Conservation (phyloP, 2,329 filamentous ascomycete genomes). For the Sarocladium brachiariae region DNA sequence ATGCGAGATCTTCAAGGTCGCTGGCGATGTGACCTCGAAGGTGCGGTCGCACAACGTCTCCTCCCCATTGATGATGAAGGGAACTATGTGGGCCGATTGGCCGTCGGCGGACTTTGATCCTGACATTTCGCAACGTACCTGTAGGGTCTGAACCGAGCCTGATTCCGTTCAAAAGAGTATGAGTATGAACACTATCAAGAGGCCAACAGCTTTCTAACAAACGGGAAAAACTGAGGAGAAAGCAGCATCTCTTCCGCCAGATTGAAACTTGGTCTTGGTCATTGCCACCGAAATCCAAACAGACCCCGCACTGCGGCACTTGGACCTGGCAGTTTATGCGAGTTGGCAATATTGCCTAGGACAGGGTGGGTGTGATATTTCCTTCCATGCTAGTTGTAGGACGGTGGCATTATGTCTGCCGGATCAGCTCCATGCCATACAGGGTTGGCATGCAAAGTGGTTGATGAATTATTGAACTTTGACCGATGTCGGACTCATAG, state of each 20-base stretch:
- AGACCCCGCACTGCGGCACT: slow-evolving; percentile 2
- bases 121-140: not conserved
- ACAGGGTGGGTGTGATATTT: not conserved
- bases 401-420: too few relatives aligned
- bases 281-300: not conserved
- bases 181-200: not conserved
- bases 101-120: not conserved
- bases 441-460: not conserved
- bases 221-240: not conserved
- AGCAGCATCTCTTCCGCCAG: not conserved
- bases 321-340: too few relatives aligned
- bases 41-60: slow-evolving; percentile 38
- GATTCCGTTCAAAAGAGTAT: too few relatives aligned
- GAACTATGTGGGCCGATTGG: slow-evolving; percentile 19
- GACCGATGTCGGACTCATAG: slow-evolving; percentile 3
- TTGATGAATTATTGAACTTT: not conserved
- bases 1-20: slow-evolving; percentile 43
- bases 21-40: slow-evolving; percentile 52
- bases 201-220: not conserved
- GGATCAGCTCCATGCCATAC: not conserved
- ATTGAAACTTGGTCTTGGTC: slow-evolving; percentile 2
- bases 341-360: not conserved
- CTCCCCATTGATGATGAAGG: slow-evolving; percentile 36
- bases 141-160: too few relatives aligned
- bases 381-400: too few relatives aligned